Evolutionary conservation across 768 basidiomycete species (phyloP).

Genomic region (Tephrocybe sp.): DNA sequence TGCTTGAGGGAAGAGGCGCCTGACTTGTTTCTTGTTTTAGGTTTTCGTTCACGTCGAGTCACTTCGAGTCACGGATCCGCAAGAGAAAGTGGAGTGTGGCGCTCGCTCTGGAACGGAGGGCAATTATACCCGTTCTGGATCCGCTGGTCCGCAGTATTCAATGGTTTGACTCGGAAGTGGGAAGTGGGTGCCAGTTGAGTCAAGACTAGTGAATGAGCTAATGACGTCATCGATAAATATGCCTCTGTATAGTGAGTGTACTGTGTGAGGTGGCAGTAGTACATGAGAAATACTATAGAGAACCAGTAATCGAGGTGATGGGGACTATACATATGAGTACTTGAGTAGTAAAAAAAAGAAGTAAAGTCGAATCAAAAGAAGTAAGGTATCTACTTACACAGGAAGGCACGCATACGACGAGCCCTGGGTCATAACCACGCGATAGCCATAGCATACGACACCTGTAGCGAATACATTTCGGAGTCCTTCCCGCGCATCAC

Average conservation of each 20-base stretch:
- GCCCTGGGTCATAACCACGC: conserved; percentile 1
- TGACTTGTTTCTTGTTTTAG: conserved; percentile 8
- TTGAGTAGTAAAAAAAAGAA: not conserved
- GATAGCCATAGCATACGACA: not conserved
- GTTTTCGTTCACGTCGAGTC: conserved; percentile 23
- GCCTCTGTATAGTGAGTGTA: conserved; percentile 1
- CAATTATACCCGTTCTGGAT: not conserved
- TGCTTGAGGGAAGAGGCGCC: too few species aligned
- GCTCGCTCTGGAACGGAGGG: not conserved
- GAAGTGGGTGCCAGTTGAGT: not conserved
- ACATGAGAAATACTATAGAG: not conserved
- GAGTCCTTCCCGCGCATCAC: conserved; percentile 4
- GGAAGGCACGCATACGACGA: not conserved
- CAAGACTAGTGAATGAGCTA: not conserved
- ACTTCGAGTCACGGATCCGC: conserved; percentile 5
- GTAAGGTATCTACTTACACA: conserved; percentile 7
- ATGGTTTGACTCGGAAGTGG: not conserved
- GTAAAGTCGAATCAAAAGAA: not conserved
- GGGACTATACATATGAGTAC: not conserved
- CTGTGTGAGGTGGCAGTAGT: not conserved
- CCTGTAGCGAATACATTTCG: not conserved
- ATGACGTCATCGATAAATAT: conserved; percentile 1
- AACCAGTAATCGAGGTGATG: not conserved
- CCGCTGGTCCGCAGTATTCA: not conserved
- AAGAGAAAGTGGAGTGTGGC: not conserved